Evolutionary conservation across 2,329 filamentous ascomycete genomes (phyloP), one percentile per base, ranked within the genome.

Genomic region (Didymella keratinophila): DNA sequence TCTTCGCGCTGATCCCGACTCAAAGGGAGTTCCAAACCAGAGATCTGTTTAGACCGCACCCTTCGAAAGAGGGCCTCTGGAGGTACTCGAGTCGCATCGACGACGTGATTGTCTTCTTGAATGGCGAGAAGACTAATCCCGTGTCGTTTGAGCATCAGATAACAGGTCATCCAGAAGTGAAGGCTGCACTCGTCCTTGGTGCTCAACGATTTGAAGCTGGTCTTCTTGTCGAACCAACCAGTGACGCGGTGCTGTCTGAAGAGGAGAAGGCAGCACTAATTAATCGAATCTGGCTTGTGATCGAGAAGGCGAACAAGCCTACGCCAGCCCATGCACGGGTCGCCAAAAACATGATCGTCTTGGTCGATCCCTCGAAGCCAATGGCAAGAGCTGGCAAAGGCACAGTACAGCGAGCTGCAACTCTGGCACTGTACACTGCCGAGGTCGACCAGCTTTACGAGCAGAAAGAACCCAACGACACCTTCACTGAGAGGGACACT

Each of bases 31-130:
- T 25, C 14, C 39, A 10, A 14, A 43, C 39, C 18, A 43, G 39
- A 14, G 39, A 43, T 25, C 20, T 43, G 20, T 43, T 43, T 20
- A 43, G 20, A 20, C 39, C 39, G 39, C 20, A 43, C 7, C 39
- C 39, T 43, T 43, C 44, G 9, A 47, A 47, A 18, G n/a, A 47
- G 5, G 28, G 43, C 6, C 32, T 65, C 3, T 66, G 64, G 65
- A 56, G 53, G 21, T 66, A 63, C 23, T 30, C 42, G 7, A 76
- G 77, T 0, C 65, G 78, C 5, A 68, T 66, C 20, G 69, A 71
- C 27, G 78, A 79, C 47, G 42, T 72, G 1, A 62, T 74, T 16
- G 69, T 73, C 4, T 61, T 74, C 2, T 58, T 58, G 12, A 73
- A 67, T 28, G 71, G 71, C 6, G 71, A 73, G 52, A 74, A 73